Evolutionary conservation across 768 basidiomycete species (phyloP).

Genomic region (Tylopilus subfusipes): DNA sequence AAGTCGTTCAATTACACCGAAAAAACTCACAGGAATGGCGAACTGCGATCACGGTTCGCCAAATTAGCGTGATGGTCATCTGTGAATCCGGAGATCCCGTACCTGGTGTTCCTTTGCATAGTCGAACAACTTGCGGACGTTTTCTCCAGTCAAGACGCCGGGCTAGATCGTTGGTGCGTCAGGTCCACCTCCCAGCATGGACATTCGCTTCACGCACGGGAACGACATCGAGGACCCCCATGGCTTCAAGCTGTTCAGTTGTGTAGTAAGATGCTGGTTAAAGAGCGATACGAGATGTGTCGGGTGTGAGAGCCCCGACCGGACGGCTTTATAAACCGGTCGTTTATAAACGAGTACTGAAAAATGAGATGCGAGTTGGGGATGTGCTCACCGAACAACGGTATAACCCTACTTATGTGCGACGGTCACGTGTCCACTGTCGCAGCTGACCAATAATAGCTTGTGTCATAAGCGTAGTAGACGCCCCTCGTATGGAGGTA

Average conservation of each 20-base stretch:
- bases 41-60: background rate
- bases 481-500: too few species aligned
- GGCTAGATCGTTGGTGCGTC: conserved; percentile 44
- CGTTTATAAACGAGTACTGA: too few species aligned
- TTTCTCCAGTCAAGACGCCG: conserved; percentile 93
- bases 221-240: conserved; percentile 83
- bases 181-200: background rate
- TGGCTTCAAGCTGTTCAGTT: conserved; percentile 25
- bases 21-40: background rate
- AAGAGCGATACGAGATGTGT: background rate
- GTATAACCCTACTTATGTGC: too few species aligned
- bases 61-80: conserved; percentile 1
- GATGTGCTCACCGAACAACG: too few species aligned
- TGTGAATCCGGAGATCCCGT: conserved; percentile 13
- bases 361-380: too few species aligned
- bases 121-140: conserved; percentile 92
- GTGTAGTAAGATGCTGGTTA: conserved; percentile 3
- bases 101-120: conserved; percentile 90
- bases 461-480: too few species aligned
- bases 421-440: conserved; percentile 11
- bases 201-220: conserved; percentile 55
- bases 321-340: conserved; percentile 2
- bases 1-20: background rate
- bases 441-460: too few species aligned
- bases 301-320: background rate